These are phyloP conservation scores for Yamadazyma friedrichii DNA, from an alignment of 1,139 yeast species.

Conservation along the genomic window DNA sequence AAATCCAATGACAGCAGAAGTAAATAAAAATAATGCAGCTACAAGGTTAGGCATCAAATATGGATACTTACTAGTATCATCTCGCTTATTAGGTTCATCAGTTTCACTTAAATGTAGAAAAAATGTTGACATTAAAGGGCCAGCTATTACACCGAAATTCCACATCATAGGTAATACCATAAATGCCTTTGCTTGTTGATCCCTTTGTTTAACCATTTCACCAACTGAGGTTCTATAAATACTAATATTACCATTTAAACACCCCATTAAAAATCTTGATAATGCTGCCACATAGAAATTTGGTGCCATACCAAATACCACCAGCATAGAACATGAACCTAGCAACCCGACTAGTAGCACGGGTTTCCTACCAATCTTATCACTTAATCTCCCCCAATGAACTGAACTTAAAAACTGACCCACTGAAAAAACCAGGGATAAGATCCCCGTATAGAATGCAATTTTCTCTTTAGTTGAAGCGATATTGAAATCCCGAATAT, in stretches of 20 bases:
- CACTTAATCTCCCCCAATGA: constrained; percentile 59
- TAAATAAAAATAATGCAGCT: constrained; percentile 42
- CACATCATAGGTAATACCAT: constrained; percentile 6
- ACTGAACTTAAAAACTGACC: constrained; percentile 53
- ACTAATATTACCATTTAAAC: constrained; percentile 59
- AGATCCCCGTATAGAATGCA: constrained; percentile 56
- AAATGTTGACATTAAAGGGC: constrained; percentile 1
- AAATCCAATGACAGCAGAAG: constrained; percentile 38
- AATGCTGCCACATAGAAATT: constrained; percentile 49
- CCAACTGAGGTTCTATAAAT: constrained; percentile 59
- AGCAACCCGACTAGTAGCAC: constrained; percentile 48
- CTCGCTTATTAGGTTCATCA: too few relatives aligned
- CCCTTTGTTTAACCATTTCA: constrained; percentile 36
- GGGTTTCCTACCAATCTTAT: constrained; percentile 54
- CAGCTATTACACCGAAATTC: constrained; percentile 6
- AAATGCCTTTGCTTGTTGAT: constrained; percentile 8
- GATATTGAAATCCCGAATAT: constrained; percentile 56
- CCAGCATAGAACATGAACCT: constrained; percentile 47
- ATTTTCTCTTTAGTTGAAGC: constrained; percentile 51
- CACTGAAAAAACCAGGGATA: constrained; percentile 54
- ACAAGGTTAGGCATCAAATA: constrained; percentile 60
- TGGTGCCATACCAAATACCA: constrained; percentile 51
- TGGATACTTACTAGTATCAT: constrained; percentile 33
- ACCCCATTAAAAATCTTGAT: constrained; percentile 53
- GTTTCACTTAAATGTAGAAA: neutral